Evolutionary conservation across 2,329 filamentous ascomycete genomes (phyloP).

Genomic region (Simplicillium sp.): DNA sequence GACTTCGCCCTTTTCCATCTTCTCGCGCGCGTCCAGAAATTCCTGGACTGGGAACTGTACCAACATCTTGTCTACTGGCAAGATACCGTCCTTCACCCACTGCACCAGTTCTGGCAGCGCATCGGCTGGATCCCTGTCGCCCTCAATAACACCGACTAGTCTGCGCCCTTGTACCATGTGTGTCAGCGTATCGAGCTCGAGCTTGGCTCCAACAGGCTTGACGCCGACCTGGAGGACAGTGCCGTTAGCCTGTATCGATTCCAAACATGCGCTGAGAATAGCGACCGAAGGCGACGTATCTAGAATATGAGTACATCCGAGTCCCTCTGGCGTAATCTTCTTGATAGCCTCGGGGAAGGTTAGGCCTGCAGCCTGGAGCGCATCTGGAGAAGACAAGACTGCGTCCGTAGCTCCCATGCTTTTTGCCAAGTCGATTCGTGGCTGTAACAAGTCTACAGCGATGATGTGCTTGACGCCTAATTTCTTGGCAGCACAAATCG

Average conservation of each 20-base stretch:
- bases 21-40: slow-evolving; percentile 1
- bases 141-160: slow-evolving; percentile 3
- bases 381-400: not conserved
- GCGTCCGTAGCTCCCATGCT: not conserved
- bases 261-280: not conserved
- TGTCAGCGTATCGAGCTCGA: not conserved
- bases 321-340: not conserved
- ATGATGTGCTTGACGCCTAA: slow-evolving; percentile 2
- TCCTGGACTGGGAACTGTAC: not conserved
- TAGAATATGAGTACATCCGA: slow-evolving; percentile 2
- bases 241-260: not conserved
- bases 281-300: slow-evolving; percentile 1
- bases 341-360: not conserved
- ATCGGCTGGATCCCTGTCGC: not conserved
- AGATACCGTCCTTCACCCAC: slow-evolving; percentile 3
- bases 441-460: slow-evolving; percentile 1
- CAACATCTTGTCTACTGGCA: slow-evolving; percentile 1
- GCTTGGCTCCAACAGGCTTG: slow-evolving; percentile 1
- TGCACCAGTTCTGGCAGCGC: not conserved
- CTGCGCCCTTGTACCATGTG: slow-evolving; percentile 2
- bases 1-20: slow-evolving; percentile 3
- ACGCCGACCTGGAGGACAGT: slow-evolving; percentile 2
- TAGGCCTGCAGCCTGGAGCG: not conserved
- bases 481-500: not conserved
- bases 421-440: not conserved